Percentiles rank a stretch among this genome's conserved stretches.
Evolutionary conservation across 306 rosid genomes (phyloP).

Genomic region (Hylodesmum podocarpum): DNA sequence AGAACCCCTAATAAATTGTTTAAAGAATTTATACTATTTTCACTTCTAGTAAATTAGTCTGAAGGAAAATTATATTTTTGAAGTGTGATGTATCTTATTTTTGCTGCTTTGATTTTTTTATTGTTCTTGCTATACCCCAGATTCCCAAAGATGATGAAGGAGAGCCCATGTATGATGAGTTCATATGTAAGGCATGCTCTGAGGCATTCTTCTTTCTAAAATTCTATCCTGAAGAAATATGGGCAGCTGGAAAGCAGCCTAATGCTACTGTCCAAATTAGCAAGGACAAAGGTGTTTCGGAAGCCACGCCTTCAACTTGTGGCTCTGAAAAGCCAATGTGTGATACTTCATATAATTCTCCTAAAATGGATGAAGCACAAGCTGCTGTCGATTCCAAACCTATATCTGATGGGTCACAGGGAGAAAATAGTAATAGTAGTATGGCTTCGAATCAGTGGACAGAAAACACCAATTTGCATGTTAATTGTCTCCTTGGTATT

Average conservation of each 20-base stretch:
- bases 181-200: slow-evolving; percentile 81
- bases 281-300: slow-evolving; percentile 64
- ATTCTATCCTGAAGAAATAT: slow-evolving; percentile 60
- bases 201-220: slow-evolving; percentile 64
- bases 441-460: slow-evolving; percentile 26
- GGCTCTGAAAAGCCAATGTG: slow-evolving; percentile 46
- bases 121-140: slow-evolving; percentile 42
- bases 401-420: slow-evolving; percentile 36
- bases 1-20: neutral
- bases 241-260: slow-evolving; percentile 54
- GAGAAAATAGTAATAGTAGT: slow-evolving; percentile 41
- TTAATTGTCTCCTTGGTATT: slow-evolving; percentile 62
- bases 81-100: neutral
- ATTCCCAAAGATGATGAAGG: slow-evolving; percentile 96
- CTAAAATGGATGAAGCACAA: slow-evolving; percentile 28
- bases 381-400: slow-evolving; percentile 43
- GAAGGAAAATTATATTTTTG: slow-evolving; percentile 1
- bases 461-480: slow-evolving; percentile 29
- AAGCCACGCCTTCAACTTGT: slow-evolving; percentile 46
- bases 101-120: neutral
- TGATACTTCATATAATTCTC: slow-evolving; percentile 30
- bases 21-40: neutral
- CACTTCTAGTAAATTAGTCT: neutral
- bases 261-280: slow-evolving; percentile 36
- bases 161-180: slow-evolving; percentile 85